Base-by-base conservation (phyloP, 176 grass and related monocot genomes). In the Paspalum notatum region DNA sequence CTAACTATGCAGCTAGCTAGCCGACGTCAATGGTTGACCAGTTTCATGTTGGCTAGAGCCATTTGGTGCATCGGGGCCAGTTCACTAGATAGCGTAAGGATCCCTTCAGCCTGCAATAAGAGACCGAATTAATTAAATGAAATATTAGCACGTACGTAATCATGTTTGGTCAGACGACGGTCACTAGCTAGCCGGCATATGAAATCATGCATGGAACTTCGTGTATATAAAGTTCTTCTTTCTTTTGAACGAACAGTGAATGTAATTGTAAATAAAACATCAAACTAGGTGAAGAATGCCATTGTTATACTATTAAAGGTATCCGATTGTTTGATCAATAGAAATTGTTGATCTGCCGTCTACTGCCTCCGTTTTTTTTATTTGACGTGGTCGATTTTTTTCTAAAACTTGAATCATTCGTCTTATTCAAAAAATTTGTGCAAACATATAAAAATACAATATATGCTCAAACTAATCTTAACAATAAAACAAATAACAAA, bases 31-130 rank as follows among this genome's bases (percentile, higher is more conserved):
- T 80, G 25, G 80, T 94, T 94, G 88, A 94, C 89, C 83, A 49
- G 65, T 68, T 84, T 48, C 68, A 54, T 76, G 70, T 74, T 74
- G 46, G 46, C 75, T 77, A 73, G 20, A 62, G 63, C 32, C 42
- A 86, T 66, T 53, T 77, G 32, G 43, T 68, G 75, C 86, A 88
- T 88, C 22, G 81, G 73, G 66, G 54, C 7, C 15, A 73, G 66
- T 37, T 38, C 68, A 74, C 63, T 76, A 66, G 90, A 84, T 89
- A 81, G 80, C 90, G 93, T 96, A 80, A 84, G 90, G 84, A 90
- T 84, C 93, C 88, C 81, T 92, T 93, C 63, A 75, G 82, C 66
- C 66, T 67, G 51, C 60, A 66, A 84, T 65, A 68, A 42, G 66
- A 60, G 72, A 85, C 63, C 32, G 59, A 56, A 76, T 51, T 85